These are phyloP conservation scores for Boletus austroedulis DNA, from an alignment of 1,284 basidiomycete genomes.

Conservation along the genomic window DNA sequence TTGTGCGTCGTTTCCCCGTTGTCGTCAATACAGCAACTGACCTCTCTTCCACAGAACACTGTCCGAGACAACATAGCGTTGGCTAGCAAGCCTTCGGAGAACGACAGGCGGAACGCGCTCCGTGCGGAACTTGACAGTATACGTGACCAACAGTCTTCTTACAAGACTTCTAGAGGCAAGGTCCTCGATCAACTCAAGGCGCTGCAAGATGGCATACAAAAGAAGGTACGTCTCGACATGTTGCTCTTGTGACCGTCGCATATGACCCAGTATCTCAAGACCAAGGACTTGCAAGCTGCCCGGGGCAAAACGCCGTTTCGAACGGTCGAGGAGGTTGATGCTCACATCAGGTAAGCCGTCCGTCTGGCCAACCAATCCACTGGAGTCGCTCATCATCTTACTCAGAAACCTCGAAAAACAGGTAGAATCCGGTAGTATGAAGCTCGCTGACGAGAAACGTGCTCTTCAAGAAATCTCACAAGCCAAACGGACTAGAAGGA, in stretches of 20 bases:
- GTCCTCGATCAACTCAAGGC: constrained; percentile 81
- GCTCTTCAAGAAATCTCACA: constrained; percentile 86
- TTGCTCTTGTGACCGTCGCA: neutral
- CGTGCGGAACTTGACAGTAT: constrained; percentile 82
- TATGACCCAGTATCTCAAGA: constrained; percentile 42
- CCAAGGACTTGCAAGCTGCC: constrained; percentile 85
- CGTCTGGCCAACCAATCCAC: neutral
- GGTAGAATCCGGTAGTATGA: constrained; percentile 90
- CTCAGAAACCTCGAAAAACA: constrained; percentile 80
- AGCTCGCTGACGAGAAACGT: constrained; percentile 94
- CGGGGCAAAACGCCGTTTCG: constrained; percentile 85
- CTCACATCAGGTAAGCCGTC: constrained; percentile 71
- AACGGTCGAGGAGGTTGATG: constrained; percentile 85
- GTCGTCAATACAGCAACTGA: neutral
- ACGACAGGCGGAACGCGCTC: constrained; percentile 73
- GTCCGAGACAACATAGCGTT: constrained; percentile 78
- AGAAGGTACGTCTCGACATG: constrained; percentile 62
- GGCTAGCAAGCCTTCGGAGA: constrained; percentile 57
- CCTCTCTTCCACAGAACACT: constrained; percentile 51
- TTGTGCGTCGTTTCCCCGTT: constrained; percentile 53
- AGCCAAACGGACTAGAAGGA: constrained; percentile 66
- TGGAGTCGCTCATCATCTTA: constrained; percentile 3
- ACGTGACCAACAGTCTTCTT: constrained; percentile 76
- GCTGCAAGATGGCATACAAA: constrained; percentile 77
- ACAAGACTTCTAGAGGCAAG: constrained; percentile 76